Evolutionary conservation across 768 basidiomycete genomes (phyloP).

Genomic region (Hemileccinum impolitum): DNA sequence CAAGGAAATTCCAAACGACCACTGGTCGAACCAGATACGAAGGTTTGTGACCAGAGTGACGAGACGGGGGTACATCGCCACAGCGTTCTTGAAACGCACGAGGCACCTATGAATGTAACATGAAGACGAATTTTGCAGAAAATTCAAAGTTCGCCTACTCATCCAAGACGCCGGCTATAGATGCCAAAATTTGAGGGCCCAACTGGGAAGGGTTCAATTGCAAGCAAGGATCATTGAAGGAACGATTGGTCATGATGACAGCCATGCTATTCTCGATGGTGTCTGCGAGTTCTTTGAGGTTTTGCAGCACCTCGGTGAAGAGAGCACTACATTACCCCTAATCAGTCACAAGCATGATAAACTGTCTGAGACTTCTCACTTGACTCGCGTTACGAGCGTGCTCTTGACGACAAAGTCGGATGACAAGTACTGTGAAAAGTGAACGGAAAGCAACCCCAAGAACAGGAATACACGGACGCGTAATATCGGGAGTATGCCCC

Average conservation of each 20-base stretch:
- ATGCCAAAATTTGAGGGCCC: constrained; percentile 43
- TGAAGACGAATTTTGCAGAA: constrained; percentile 17
- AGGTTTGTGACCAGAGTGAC: constrained; percentile 40
- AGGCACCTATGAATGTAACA: constrained; percentile 40
- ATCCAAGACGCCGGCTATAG: constrained; percentile 45
- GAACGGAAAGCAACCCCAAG: background rate
- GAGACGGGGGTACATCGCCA: constrained; percentile 45
- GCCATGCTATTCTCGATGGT: constrained; percentile 41
- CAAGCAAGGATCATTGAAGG: constrained; percentile 28
- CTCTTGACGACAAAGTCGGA: constrained; percentile 59
- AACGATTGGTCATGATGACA: constrained; percentile 29
- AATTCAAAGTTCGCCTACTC: constrained; percentile 40
- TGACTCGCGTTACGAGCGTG: constrained; percentile 46
- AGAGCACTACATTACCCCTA: constrained; percentile 34
- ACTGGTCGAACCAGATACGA: constrained; percentile 43
- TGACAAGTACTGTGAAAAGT: constrained; percentile 46
- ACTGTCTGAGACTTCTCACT: constrained; percentile 34
- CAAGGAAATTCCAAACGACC: constrained; percentile 41
- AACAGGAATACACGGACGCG: constrained; percentile 32
- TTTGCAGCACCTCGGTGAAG: constrained; percentile 43
- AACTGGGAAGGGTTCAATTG: constrained; percentile 17
- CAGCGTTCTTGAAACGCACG: constrained; percentile 55
- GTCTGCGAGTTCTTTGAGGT: constrained; percentile 40
- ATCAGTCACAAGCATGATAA: constrained; percentile 7
- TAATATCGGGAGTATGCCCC: constrained; percentile 52